Evolutionary conservation across 805 yeast genomes (phyloP).

Genomic region (Sugiyamaella floridensis): DNA sequence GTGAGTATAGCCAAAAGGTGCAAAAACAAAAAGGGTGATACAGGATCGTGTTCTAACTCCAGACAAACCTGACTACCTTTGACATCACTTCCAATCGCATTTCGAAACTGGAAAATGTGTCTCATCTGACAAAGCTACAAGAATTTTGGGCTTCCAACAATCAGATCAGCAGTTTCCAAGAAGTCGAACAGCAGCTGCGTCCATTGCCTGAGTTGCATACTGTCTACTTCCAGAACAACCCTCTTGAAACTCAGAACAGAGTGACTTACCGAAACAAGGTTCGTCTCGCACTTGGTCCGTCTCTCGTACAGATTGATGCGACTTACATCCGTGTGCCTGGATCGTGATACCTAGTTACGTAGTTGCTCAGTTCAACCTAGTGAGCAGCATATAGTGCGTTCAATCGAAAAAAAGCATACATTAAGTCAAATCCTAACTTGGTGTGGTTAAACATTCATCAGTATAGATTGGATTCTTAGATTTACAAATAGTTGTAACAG

Average conservation of each 20-base stretch:
- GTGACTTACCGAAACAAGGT: constrained; percentile 82
- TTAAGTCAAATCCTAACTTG: no score
- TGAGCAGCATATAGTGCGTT: no score
- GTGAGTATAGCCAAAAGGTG: neutral
- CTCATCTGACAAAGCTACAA: constrained; percentile 63
- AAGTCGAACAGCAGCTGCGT: constrained; percentile 59
- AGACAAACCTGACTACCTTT: constrained; percentile 52
- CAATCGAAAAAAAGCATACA: no score
- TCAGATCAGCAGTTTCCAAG: constrained; percentile 57
- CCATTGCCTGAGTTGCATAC: constrained; percentile 64
- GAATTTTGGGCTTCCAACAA: constrained; percentile 94
- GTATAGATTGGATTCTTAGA: no score
- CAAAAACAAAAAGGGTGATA: no score
- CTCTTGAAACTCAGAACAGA: constrained; percentile 65
- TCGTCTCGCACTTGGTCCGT: constrained; percentile 61
- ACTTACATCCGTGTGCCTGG: constrained; percentile 43
- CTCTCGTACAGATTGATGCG: constrained; percentile 83
- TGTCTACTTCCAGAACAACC: constrained; percentile 91
- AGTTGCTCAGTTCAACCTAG: no score
- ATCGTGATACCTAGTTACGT: no score
- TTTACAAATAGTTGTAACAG: no score
- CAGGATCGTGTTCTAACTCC: constrained; percentile 1
- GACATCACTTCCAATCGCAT: constrained; percentile 79
- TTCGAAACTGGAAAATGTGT: constrained; percentile 51
- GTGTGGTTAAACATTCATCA: no score